Base-by-base conservation (phyloP, 1,284 basidiomycete genomes). In the Psilocybe mexicana region DNA sequence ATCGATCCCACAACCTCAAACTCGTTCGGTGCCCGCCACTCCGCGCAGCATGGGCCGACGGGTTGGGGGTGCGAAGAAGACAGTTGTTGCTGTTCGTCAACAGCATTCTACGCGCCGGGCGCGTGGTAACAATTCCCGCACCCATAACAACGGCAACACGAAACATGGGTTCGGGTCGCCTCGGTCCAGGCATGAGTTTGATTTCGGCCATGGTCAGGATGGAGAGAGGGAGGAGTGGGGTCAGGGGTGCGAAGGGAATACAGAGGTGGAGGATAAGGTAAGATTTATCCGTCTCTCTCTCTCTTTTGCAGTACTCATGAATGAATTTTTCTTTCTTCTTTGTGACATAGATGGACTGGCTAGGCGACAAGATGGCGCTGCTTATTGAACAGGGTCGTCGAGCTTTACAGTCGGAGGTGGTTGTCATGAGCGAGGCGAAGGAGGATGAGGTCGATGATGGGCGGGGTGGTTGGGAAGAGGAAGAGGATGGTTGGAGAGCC, bases 381-480 rank as follows among this genome's bases (percentile, higher is more conserved):
- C 80, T 92, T 44, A 90, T 92, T 61, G 82, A 84, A 65, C 84
- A 91, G 63, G 90, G 90, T 12, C 84, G 88, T 67, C 83, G 80
- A 50, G 90, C 89, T 0, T 77, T 92, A 8, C 82, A 81, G 12
- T 76, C 79, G 26, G 88, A 91, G 67, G 77, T 92, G 24, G 90
- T 92, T 3, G 81, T 92, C 6, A 82, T 84, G 79, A 84, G 82
- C 61, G 90, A 92, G 48, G 76, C 78, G 6, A 76, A 83, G 56
- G 88, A 89, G 64, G 89, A 91, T 61, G 86, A 85, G 64, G 79
- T 85, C 6, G 89, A 90, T 58, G 88, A 91, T 66, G 88, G 86
- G 1, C 78, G 74, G n/a, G 87, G 82, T 3, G 78, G 74, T 3
- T 91, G 88, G 90, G 83, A 82, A 50, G 86, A 88, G 54, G 43